Base-by-base conservation (phyloP, 2,329 filamentous ascomycete genomes). In the Paraphoma chrysanthemicola region DNA sequence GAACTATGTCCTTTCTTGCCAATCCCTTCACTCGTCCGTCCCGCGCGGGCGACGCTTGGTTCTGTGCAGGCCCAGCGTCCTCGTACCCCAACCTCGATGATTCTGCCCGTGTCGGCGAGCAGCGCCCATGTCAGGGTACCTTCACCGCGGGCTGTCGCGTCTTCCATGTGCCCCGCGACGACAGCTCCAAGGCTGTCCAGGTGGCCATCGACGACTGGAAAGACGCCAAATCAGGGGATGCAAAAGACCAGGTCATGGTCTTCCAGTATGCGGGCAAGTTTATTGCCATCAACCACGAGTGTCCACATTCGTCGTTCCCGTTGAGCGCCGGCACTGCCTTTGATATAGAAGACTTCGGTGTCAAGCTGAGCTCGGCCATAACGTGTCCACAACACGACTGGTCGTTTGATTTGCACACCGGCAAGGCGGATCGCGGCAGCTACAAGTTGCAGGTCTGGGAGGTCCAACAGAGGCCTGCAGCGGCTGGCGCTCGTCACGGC, bases 301-400 rank as follows among this genome's bases (percentile, higher is more conserved):
- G 89, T 56, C 89, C 89, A 1, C 89, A 91, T 63, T 86, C 85
- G 1, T 84, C 87, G 0, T 91, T 84, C 54, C 88, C 89, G 0
- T 80, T 91, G 1, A 89, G 87, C 0, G 81, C 84, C 43, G 88
- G 86, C 0, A 83, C 76, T 0, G 79, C 87, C 0, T 90, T 90
- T 55, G 89, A 91, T 51, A 90, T 91, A 64, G 89, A 91, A 63
- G 89, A 91, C 57, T 91, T 90, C 68, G 88, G 89, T 0, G 77
- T 89, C 2, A 79, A 83, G 4, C 71, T 89, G 6, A 88, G 86
- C 52, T 82, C 86, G 0, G 89, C 88, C 0, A 76, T 91, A 3
- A 83, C 81, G 0, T 91, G 89, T 70, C 87, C 88, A 0, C 90
- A 90, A 60, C 88, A 91, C 59, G 85, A 81, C 4, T 91, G 89